Evolutionary conservation across 2,329 filamentous ascomycete species (phyloP).

Genomic region (Neonectria coccinea): DNA sequence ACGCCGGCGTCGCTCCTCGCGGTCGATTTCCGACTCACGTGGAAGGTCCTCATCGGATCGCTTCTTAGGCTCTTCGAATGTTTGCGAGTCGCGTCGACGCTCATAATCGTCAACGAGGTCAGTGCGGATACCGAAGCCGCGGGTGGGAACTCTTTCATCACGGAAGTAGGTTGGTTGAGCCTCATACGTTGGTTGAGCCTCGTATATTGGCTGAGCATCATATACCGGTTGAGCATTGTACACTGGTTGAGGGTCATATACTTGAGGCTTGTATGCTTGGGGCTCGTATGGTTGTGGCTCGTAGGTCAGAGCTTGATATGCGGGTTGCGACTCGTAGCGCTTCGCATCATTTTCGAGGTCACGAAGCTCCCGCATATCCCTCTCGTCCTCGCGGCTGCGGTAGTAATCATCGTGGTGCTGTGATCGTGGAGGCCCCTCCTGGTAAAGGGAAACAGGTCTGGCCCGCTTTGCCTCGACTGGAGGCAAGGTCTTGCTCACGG

Average conservation of each 20-base stretch:
- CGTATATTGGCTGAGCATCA: constrained; percentile 43
- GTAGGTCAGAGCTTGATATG: constrained; percentile 11
- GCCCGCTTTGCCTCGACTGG: constrained; percentile 46
- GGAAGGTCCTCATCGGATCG: constrained; percentile 48
- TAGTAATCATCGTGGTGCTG: constrained; percentile 62
- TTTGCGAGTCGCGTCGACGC: constrained; percentile 55
- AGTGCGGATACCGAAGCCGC: constrained; percentile 66
- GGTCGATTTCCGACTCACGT: constrained; percentile 46
- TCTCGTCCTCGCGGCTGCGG: constrained; percentile 62
- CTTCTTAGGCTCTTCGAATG: constrained; percentile 46
- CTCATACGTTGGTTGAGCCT: constrained; percentile 28
- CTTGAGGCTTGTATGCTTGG: constrained; percentile 45
- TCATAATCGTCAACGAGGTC: constrained; percentile 53
- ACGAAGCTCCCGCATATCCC: constrained; percentile 55
- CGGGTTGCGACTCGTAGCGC: constrained; percentile 36
- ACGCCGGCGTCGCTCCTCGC: constrained; percentile 47
- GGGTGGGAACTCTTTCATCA: constrained; percentile 59
- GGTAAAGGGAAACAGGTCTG: constrained; percentile 65
- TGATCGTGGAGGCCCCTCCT: constrained; percentile 60
- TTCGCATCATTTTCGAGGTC: constrained; percentile 55
- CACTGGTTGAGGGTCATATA: constrained; percentile 5
- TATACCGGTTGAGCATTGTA: constrained; percentile 28
- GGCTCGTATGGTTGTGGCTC: constrained; percentile 42
- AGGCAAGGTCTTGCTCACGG: constrained; percentile 34
- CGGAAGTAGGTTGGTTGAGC: constrained; percentile 50